Conservation (phyloP, 805 yeast genomes). For the Starmerella scarabaei region DNA sequence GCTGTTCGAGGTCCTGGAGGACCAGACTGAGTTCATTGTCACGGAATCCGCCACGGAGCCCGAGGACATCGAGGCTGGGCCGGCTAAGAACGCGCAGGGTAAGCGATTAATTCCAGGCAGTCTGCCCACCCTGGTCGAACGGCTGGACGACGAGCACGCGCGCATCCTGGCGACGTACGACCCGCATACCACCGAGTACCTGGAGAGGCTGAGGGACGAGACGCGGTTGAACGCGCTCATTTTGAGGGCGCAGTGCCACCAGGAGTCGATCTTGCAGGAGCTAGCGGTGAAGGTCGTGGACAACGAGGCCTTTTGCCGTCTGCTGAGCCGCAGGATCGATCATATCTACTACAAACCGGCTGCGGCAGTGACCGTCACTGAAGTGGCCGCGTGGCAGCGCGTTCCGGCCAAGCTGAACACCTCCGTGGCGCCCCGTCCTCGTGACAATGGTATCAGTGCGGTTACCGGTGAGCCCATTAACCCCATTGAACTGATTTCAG, state of each 20-base stretch:
- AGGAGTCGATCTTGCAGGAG: constrained; percentile 40
- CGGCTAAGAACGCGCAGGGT: constrained; percentile 45
- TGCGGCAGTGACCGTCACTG: constrained; percentile 54
- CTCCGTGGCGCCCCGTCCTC: constrained; percentile 28
- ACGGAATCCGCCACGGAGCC: constrained; percentile 75
- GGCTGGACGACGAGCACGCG: constrained; percentile 88
- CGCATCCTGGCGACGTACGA: constrained; percentile 78
- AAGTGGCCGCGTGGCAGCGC: constrained; percentile 59
- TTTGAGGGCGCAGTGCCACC: constrained; percentile 74
- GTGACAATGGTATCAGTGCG: no score
- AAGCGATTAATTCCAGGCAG: constrained; percentile 70
- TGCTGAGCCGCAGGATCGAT: constrained; percentile 72
- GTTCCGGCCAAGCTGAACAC: constrained; percentile 30
- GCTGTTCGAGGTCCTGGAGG: constrained; percentile 58
- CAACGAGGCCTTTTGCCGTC: constrained; percentile 42
- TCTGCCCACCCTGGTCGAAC: constrained; percentile 72
- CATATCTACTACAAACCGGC: constrained; percentile 87
- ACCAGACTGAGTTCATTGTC: constrained; percentile 49
- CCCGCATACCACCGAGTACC: constrained; percentile 89
- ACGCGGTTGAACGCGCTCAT: constrained; percentile 58
- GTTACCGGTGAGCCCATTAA: constrained; percentile 28
- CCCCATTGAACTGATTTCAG: constrained; percentile 43
- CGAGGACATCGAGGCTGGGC: constrained; percentile 48
- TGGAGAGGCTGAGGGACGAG: constrained; percentile 83
- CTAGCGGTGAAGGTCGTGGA: constrained; percentile 24